phyloP scores from a whole-genome alignment of 1,284 basidiomycete species.

The Cutaneotrichosporon arboriforme region DNA sequence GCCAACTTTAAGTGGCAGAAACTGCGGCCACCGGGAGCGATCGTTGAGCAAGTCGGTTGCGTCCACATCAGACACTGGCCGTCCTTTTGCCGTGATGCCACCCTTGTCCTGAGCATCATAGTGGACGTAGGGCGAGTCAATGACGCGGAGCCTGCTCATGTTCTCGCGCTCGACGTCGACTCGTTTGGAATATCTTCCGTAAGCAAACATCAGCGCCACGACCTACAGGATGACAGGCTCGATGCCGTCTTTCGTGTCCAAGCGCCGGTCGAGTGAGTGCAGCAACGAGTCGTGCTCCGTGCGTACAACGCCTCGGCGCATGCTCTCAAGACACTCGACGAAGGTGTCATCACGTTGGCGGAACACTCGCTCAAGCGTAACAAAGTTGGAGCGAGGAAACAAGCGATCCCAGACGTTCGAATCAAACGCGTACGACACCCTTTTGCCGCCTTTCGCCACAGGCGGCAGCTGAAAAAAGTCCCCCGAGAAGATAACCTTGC shows the following conservation, averaged over 20 bases:
- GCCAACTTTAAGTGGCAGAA: constrained; percentile 28
- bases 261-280: constrained; percentile 16
- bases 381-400: constrained; percentile 21
- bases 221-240: constrained; percentile 37
- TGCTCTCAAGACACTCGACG: constrained; percentile 40
- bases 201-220: background rate
- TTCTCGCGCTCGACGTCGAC: constrained; percentile 33
- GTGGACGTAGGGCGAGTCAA: background rate
- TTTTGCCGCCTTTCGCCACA: constrained; percentile 49
- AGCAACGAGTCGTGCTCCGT: constrained; percentile 20
- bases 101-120: constrained; percentile 24
- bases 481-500: constrained; percentile 57
- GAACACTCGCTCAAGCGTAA: constrained; percentile 70
- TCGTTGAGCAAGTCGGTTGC: constrained; percentile 27
- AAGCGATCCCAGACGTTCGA: constrained; percentile 25
- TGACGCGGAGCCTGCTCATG: constrained; percentile 18
- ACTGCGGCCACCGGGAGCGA: constrained; percentile 28
- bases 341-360: constrained; percentile 52
- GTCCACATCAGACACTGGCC: constrained; percentile 8
- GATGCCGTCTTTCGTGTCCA: constrained; percentile 32
- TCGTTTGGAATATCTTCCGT: constrained; percentile 10
- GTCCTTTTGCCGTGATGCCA: constrained; percentile 22
- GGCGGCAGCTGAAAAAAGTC: constrained; percentile 65
- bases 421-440: constrained; percentile 40
- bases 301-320: constrained; percentile 28